Base-by-base conservation (phyloP, 495 filamentous ascomycete genomes). In the Trichoderma virens region DNA sequence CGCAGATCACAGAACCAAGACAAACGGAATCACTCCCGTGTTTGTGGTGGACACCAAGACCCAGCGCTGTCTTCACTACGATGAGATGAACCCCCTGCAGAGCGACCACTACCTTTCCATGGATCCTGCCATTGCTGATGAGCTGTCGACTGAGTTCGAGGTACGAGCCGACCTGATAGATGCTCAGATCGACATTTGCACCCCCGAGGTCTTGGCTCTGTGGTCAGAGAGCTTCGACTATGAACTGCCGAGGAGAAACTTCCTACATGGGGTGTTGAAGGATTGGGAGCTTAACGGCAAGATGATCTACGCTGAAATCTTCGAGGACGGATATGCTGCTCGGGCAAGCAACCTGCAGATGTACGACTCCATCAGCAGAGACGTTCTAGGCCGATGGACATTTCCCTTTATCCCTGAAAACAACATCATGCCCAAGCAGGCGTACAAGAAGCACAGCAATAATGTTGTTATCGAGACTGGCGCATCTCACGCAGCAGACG, bases 141-240 rank as follows among this genome's bases (percentile, higher is more conserved):
- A 92, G 25, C 79, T 91, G 0, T 78, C 81, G 11, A 73, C 82
- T 13, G 86, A 93, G 69, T 80, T 93, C 64, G 91, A 95, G 65
- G 76, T 96, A 31, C 88, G 93, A 5, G 82, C 88, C 59, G 94
- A 99, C 69, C 78, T 99, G 61, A 89, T 97, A 63, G 95, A 99
- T 76, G 94, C 91, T 70, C 90, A 88, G 63, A 93, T 99, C 72
- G 94, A 99, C 71, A 98, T 99, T 66, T 99, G 95, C 74, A 97
- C 95, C 0, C 92, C 93, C 0, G 94, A 98, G 69, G 91, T 97
- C 23, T 81, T 98, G 54, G 92, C 92, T 32, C 77, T 97, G 65
- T 99, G 94, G 91, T 92, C 91, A 7, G 94, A 99, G 71, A 95
- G 91, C 71, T 99, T 99, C 73, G 94, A 99, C 75, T 97, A 94